These are phyloP conservation scores for Hymenoscyphus albidus DNA, from an alignment of 2,329 filamentous ascomycete genomes.

Conservation along the genomic window DNA sequence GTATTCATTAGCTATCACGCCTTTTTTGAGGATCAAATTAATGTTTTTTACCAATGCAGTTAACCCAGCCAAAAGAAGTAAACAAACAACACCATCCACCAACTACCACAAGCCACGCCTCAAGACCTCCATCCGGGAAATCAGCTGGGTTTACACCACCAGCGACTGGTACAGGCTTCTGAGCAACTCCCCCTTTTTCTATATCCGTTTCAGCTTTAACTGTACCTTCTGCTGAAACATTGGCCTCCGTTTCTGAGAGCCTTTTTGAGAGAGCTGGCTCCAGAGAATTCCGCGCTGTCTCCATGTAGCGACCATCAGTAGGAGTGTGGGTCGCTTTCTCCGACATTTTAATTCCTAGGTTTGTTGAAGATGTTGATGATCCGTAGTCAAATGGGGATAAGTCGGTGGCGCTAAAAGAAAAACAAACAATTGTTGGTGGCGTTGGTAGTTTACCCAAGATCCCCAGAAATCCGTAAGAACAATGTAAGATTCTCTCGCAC, in stretches of 20 bases:
- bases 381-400: conserved; percentile 4
- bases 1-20: background rate
- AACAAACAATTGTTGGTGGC: background rate
- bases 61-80: conserved; percentile 49
- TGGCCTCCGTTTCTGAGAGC: conserved; percentile 36
- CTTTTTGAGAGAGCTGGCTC: conserved; percentile 15
- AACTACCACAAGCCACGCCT: conserved; percentile 55
- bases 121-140: conserved; percentile 55
- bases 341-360: conserved; percentile 10
- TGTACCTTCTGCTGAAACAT: conserved; percentile 78
- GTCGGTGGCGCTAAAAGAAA: background rate
- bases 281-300: conserved; percentile 5
- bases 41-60: conserved; percentile 41
- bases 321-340: conserved; percentile 5
- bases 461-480: background rate
- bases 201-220: conserved; percentile 95
- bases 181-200: conserved; percentile 35
- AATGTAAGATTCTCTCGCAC: background rate
- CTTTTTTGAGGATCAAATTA: background rate
- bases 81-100: conserved; percentile 46
- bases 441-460: background rate
- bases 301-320: conserved; percentile 5
- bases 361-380: conserved; percentile 11
- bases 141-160: conserved; percentile 42
- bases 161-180: conserved; percentile 14